Base-by-base conservation (phyloP, 768 basidiomycete genomes). In the Pisolithus microcarpus region DNA sequence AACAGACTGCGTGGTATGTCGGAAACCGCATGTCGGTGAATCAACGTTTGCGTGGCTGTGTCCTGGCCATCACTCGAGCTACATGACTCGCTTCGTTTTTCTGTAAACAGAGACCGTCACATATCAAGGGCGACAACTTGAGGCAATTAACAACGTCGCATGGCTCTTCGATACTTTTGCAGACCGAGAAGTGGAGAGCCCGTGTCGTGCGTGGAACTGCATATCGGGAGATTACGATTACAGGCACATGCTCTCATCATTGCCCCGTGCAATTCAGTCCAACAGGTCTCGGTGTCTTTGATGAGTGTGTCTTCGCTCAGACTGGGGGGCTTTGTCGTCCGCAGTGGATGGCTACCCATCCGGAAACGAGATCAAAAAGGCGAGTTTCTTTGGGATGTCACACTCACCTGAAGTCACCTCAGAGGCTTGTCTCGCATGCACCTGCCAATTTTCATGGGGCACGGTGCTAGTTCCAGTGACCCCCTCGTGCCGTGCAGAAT, bases 311-410 rank as follows among this genome's bases (percentile, higher is more conserved):
- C 71, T 3, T 72, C 65, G 4, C 70, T 59, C 6, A 62, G 65
- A 47, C 61, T 76, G 4, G 76, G 61, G 3, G 77, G 77, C 2
- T 53, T 76, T 11, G 58, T 68, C 24, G 68, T 63, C 0, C 58
- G 78, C 45, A 75, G 73, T 50, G 71, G 68, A 13, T 76, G 74
- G 65, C 58, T 80, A n/a, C 74, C 74, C 1, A 53, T 79, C 34
- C 65, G 65, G 48, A 61, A 23, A 70, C 24, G 72, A 75, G 58
- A 66, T 78, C 49, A 65, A 71, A 55, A 48, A 65, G 49, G 72
- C 70, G 50, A 39, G 63, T 39, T 18, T 15, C 21, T 18, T 38
- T 3, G 5, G 21, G 26, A 38, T 26, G 15, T 16, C 11, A 23
- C 21, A 16, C 13, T 37, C 8, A 43, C 7, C 11, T 34, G 34